These are phyloP conservation scores for Pleurotus djamor DNA, from an alignment of 768 basidiomycete genomes.

Conservation along the genomic window DNA sequence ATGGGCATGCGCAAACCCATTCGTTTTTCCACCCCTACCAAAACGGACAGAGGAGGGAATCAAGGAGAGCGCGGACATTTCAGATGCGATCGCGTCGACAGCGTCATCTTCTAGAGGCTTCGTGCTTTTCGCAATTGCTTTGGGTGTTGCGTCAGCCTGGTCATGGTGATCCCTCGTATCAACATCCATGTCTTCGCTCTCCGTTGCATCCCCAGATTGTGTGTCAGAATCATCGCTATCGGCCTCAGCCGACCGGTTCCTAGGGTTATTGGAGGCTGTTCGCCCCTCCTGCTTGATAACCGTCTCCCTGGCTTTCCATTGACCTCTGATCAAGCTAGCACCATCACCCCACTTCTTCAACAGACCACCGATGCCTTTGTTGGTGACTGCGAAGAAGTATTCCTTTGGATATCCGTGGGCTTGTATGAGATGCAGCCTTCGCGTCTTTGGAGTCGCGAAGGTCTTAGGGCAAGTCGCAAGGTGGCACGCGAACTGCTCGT, in stretches of 20 bases:
- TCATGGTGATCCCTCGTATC: conserved; percentile 10
- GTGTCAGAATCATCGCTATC: conserved; percentile 23
- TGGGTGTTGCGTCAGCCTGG: conserved; percentile 7
- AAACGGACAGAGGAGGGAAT: conserved; percentile 72
- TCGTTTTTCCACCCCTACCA: conserved; percentile 63
- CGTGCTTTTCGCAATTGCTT: conserved; percentile 16
- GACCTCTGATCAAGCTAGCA: conserved; percentile 70
- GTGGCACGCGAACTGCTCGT: conserved; percentile 73
- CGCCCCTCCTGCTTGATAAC: conserved; percentile 18
- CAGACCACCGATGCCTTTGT: conserved; percentile 84
- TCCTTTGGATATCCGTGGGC: conserved; percentile 84
- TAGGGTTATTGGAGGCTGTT: conserved; percentile 18
- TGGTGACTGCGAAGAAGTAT: conserved; percentile 90
- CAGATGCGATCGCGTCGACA: conserved; percentile 48
- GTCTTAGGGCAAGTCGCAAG: conserved; percentile 52
- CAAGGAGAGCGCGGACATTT: conserved; percentile 49
- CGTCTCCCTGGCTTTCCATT: conserved; percentile 55
- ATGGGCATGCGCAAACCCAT: conserved; percentile 36
- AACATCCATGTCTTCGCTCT: conserved; percentile 3
- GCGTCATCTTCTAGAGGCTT: conserved; percentile 16
- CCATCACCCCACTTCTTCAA: conserved; percentile 83
- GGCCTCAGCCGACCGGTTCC: conserved; percentile 17
- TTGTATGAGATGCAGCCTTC: conserved; percentile 80
- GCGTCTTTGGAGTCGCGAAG: conserved; percentile 72
- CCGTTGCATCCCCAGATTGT: conserved; percentile 16